phyloP scores from a whole-genome alignment of 768 basidiomycete genomes.

The Gelatoporia subvermispora region DNA sequence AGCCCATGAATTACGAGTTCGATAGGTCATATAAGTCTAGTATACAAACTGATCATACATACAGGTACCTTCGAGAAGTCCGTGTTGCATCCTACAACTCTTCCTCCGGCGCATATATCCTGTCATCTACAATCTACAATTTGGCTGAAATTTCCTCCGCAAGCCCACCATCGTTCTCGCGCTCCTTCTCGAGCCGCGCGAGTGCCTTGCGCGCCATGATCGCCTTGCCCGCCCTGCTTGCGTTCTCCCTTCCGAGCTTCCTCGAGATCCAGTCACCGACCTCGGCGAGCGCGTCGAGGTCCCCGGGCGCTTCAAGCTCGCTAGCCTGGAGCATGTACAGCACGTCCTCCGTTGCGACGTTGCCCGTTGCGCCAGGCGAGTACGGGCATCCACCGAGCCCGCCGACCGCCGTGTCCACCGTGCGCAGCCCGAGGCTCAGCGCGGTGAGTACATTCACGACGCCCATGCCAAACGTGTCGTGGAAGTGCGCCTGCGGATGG shows the following conservation, averaged over 20 bases:
- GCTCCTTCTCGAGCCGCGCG: slow-evolving; percentile 22
- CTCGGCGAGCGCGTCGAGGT: slow-evolving; percentile 65
- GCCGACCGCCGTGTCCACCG: slow-evolving; percentile 80
- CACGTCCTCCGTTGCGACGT: slow-evolving; percentile 91
- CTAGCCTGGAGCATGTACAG: slow-evolving; percentile 75
- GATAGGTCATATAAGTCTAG: no score
- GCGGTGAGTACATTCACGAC: slow-evolving; percentile 73
- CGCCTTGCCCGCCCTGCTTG: slow-evolving; percentile 75
- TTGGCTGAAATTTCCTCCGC: slow-evolving; percentile 13
- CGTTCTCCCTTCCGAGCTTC: slow-evolving; percentile 59
- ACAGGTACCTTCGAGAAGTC: no score
- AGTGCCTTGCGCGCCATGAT: slow-evolving; percentile 47
- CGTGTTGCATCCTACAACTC: not conserved
- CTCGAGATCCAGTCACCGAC: slow-evolving; percentile 83
- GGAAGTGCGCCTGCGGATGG: slow-evolving; percentile 49
- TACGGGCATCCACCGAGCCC: slow-evolving; percentile 96
- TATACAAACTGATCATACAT: no score
- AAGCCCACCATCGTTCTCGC: slow-evolving; percentile 16
- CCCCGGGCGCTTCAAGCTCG: slow-evolving; percentile 50
- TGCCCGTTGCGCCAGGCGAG: slow-evolving; percentile 93
- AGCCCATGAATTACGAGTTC: no score
- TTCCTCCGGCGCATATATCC: not conserved
- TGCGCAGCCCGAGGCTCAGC: slow-evolving; percentile 68
- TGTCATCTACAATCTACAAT: slow-evolving; percentile 3
- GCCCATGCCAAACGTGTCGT: slow-evolving; percentile 86